Percentiles rank a stretch among this genome's conserved stretches.
phyloP scores from a whole-genome alignment of 257 asterid genomes.

The Scutellaria barbata region DNA sequence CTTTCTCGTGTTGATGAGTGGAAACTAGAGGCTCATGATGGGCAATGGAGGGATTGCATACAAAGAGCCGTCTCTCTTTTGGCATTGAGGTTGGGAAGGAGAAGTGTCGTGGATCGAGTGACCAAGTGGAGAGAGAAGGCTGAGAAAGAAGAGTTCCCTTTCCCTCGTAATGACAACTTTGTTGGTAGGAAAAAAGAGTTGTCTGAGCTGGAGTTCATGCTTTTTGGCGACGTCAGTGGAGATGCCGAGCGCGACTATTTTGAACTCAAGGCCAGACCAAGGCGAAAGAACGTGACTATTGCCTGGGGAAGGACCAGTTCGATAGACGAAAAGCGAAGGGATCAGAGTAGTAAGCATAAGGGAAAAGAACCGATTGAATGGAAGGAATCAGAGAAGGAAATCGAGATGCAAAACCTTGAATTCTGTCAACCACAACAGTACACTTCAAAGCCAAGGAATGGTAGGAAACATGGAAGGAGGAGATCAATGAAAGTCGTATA shows the following conservation, averaged over 20 bases:
- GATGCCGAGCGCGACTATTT: constrained; percentile 78
- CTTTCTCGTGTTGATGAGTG: constrained; percentile 92
- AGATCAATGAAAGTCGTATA: constrained; percentile 69
- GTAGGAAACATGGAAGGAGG: constrained; percentile 55
- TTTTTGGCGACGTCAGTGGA: constrained; percentile 81
- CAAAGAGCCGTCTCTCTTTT: constrained; percentile 79
- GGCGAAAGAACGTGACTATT: constrained; percentile 70
- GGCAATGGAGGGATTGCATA: constrained; percentile 94
- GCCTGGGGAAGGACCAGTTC: constrained; percentile 83
- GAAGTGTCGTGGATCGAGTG: constrained; percentile 83
- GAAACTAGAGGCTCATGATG: constrained; percentile 89
- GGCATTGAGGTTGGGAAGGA: constrained; percentile 90
- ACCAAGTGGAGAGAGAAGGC: constrained; percentile 84
- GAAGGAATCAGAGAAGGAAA: constrained; percentile 90
- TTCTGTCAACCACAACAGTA: constrained; percentile 44
- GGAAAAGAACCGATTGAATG: constrained; percentile 84
- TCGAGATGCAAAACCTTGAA: constrained; percentile 73
- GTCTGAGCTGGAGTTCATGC: constrained; percentile 84
- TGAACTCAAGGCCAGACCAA: constrained; percentile 74
- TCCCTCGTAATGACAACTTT: constrained; percentile 75
- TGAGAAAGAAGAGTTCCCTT: constrained; percentile 85
- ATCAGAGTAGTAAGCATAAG: constrained; percentile 53
- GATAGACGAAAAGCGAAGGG: constrained; percentile 55
- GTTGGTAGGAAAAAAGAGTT: constrained; percentile 89
- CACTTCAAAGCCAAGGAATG: constrained; percentile 46